Conservation (phyloP, 2,329 filamentous ascomycete genomes). For the Tolypocladium tundrense region DNA sequence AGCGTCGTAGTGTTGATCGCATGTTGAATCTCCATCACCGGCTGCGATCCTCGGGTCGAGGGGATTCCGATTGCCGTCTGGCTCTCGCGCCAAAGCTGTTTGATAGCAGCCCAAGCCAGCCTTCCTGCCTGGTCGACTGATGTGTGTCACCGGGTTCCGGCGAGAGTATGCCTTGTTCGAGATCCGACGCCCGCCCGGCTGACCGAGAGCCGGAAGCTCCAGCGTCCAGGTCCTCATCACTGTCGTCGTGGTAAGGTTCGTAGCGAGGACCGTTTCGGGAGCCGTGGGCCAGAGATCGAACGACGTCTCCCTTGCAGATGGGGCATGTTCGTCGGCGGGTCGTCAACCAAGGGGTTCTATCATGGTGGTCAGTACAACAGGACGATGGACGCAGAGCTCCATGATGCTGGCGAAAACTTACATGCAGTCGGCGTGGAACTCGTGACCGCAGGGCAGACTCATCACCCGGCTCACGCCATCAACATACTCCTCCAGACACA, state of each 20-base stretch:
- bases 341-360: constrained; percentile 89
- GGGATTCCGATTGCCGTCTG: constrained; percentile 11
- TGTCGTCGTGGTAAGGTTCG: constrained; percentile 44
- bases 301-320: constrained; percentile 96
- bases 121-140: constrained; percentile 16
- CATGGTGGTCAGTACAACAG: constrained; percentile 9
- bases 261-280: constrained; percentile 41
- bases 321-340: constrained; percentile 94
- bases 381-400: background rate
- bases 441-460: constrained; percentile 93
- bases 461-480: constrained; percentile 92
- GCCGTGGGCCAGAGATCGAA: constrained; percentile 52
- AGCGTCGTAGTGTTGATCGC: background rate
- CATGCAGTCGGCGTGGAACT: constrained; percentile 98
- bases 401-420: constrained; percentile 40
- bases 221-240: constrained; percentile 31
- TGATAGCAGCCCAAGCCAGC: constrained; percentile 29
- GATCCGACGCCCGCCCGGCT: constrained; percentile 23
- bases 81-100: constrained; percentile 12
- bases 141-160: constrained; percentile 10
- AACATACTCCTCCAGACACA: constrained; percentile 92
- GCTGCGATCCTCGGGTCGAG: constrained; percentile 12
- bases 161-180: constrained; percentile 30
- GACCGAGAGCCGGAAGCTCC: constrained; percentile 22
- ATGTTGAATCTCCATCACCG: background rate